Conservation (phyloP, 768 basidiomycete species). For the Nevesoporus exiguus region DNA sequence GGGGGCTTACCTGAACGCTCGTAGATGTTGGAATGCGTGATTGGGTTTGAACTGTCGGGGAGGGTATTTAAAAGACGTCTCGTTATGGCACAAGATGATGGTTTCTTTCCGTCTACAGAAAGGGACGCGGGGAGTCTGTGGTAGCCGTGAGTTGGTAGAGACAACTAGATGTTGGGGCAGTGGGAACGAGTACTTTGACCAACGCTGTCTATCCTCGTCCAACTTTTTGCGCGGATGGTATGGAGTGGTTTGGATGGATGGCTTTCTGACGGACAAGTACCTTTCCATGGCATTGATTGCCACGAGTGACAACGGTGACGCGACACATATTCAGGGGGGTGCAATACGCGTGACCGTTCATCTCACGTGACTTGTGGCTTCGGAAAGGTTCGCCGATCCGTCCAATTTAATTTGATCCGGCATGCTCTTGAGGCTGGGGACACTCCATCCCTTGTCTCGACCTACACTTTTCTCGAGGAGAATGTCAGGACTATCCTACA, state of each 20-base stretch:
- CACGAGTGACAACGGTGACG: neutral
- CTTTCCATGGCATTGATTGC: conserved; percentile 27
- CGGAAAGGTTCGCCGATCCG: neutral
- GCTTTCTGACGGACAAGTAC: conserved; percentile 26
- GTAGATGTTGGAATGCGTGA: conserved; percentile 67
- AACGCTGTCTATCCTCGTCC: conserved; percentile 17
- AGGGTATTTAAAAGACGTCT: conserved; percentile 61
- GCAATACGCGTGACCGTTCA: conserved; percentile 9
- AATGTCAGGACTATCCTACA: conserved; percentile 61
- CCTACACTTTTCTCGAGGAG: conserved; percentile 21
- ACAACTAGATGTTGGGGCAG: neutral
- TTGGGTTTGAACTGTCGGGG: conserved; percentile 65
- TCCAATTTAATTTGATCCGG: neutral
- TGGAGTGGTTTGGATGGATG: conserved; percentile 2
- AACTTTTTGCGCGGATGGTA: conserved; percentile 12
- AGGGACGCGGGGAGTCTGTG: conserved; percentile 31
- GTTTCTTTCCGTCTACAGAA: conserved; percentile 29
- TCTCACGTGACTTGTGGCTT: neutral
- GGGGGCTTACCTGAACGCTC: conserved; percentile 53
- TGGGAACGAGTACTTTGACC: conserved; percentile 12
- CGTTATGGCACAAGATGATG: conserved; percentile 47
- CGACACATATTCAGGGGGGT: conserved; percentile 13
- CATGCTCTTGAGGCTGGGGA: conserved; percentile 7
- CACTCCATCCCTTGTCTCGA: conserved; percentile 7
- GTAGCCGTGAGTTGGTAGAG: neutral